A percentile compares a stretch with the other conserved stretches of the same genome.
phyloP scores from a whole-genome alignment of 352 stramenopile genomes.

The Globisporangium rhizosaccharum region DNA sequence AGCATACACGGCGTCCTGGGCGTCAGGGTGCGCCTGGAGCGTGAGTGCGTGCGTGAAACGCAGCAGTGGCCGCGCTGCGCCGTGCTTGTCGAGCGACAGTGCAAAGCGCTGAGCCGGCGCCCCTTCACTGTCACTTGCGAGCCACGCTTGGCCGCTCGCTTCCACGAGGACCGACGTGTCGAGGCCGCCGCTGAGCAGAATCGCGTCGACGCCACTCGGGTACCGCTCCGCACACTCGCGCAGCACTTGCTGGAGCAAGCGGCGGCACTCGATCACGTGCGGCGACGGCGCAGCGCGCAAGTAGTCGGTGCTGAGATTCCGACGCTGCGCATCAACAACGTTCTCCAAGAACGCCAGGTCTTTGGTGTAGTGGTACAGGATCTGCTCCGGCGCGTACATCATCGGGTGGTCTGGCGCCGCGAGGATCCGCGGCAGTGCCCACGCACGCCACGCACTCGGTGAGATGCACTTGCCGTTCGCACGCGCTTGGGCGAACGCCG shows the following conservation, averaged over 20 bases:
- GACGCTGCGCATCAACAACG: slow-evolving; percentile 25
- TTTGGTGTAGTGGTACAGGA: slow-evolving; percentile 74
- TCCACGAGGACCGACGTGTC: slow-evolving; percentile 72
- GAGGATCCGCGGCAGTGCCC: slow-evolving; percentile 51
- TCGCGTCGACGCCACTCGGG: slow-evolving; percentile 31
- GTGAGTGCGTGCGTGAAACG: slow-evolving; percentile 48
- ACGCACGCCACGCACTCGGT: slow-evolving; percentile 44
- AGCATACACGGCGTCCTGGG: slow-evolving; percentile 41
- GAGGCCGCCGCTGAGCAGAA: slow-evolving; percentile 61
- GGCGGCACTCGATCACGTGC: slow-evolving; percentile 36
- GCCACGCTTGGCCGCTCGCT: slow-evolving; percentile 36
- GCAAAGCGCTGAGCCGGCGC: slow-evolving; percentile 16
- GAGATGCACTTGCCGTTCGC: slow-evolving; percentile 21
- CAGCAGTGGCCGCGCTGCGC: slow-evolving; percentile 35
- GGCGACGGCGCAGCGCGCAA: slow-evolving; percentile 26
- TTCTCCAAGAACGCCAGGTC: slow-evolving; percentile 37
- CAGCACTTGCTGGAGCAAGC: slow-evolving; percentile 50
- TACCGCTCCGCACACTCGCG: slow-evolving; percentile 27
- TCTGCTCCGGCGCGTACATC: slow-evolving; percentile 63
- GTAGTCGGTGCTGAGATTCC: slow-evolving; percentile 37
- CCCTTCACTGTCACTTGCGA: slow-evolving; percentile 2
- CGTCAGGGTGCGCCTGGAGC: slow-evolving; percentile 35
- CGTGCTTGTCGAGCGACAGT: slow-evolving; percentile 38
- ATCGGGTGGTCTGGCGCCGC: slow-evolving; percentile 48
- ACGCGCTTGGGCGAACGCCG: slow-evolving; percentile 39